Evolutionary conservation across 1,139 yeast species (phyloP).

Genomic region (Spathaspora sp.): DNA sequence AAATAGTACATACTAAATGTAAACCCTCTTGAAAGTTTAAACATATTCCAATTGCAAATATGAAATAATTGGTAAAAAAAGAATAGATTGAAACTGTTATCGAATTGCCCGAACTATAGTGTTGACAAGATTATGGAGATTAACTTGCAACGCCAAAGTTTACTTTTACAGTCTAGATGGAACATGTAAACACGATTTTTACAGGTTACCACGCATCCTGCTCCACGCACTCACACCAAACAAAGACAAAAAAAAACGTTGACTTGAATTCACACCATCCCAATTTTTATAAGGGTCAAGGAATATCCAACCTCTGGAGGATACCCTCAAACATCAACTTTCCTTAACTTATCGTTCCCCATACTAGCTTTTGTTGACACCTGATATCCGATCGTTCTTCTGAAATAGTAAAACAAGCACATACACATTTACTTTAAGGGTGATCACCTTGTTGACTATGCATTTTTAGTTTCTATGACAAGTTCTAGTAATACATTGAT

Average conservation of each 20-base stretch:
- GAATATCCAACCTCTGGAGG: conserved; percentile 1
- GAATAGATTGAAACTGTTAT: no score
- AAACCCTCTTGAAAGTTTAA: no score
- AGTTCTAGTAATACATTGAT: background rate
- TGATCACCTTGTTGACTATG: background rate
- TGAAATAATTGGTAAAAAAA: no score
- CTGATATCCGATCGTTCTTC: background rate
- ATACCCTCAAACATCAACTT: background rate
- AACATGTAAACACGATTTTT: background rate
- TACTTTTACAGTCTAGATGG: background rate
- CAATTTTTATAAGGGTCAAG: background rate
- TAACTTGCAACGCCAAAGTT: no score
- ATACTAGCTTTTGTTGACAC: background rate
- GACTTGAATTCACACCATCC: conserved; percentile 1
- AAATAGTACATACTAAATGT: no score
- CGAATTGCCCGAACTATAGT: no score
- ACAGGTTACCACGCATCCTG: background rate
- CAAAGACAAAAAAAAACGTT: background rate
- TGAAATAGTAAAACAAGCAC: background rate
- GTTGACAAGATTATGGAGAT: no score
- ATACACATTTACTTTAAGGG: background rate
- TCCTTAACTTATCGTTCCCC: background rate
- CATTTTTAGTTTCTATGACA: background rate
- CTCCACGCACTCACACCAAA: background rate
- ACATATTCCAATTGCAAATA: no score